Base-by-base conservation (phyloP, 1,284 basidiomycete genomes). In the Exsudoporus floridanus region DNA sequence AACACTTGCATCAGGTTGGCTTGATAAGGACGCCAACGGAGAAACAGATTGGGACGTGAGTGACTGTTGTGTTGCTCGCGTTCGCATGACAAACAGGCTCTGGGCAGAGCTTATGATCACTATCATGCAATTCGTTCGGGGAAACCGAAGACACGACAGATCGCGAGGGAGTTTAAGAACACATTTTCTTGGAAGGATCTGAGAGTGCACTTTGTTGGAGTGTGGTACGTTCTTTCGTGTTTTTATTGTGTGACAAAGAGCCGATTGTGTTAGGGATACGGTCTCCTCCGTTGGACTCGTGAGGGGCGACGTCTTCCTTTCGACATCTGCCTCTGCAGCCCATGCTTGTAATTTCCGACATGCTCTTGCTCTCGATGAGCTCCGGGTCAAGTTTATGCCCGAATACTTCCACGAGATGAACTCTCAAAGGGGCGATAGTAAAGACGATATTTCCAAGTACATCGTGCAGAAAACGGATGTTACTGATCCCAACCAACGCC, bases 181-280 rank as follows among this genome's bases (percentile, higher is more conserved):
- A 65, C 65, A 1, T 77, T 78, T 48, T 77, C 67, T 1, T 61
- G 64, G 45, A 55, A 60, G 14, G 63, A 63, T 3, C 30, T 58
- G n/a, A 60, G 50, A 33, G 52, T 75, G 6, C 75, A 77, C 43
- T 77, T 77, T 47, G 56, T 77, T 7, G 76, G 75, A 1, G 73
- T 65, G 12, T 76, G 74, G 76, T 77, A 48, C n/a, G n/a, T n/a
- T n/a, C n/a, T n/a, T n/a, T n/a, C n/a, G n/a, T n/a, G n/a, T n/a
- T n/a, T n/a, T n/a, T n/a, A n/a, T n/a, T n/a, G n/a, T n/a, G n/a
- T n/a, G n/a, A n/a, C n/a, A n/a, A n/a, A n/a, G n/a, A n/a, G n/a
- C n/a, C n/a, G n/a, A n/a, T n/a, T n/a, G n/a, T n/a, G n/a, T n/a
- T n/a, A 77, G 76, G 78, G 77, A 78, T 55, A 75, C 74, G 1